phyloP scores from a whole-genome alignment of 139 green algal genomes.

The Chlorella sp. region DNA sequence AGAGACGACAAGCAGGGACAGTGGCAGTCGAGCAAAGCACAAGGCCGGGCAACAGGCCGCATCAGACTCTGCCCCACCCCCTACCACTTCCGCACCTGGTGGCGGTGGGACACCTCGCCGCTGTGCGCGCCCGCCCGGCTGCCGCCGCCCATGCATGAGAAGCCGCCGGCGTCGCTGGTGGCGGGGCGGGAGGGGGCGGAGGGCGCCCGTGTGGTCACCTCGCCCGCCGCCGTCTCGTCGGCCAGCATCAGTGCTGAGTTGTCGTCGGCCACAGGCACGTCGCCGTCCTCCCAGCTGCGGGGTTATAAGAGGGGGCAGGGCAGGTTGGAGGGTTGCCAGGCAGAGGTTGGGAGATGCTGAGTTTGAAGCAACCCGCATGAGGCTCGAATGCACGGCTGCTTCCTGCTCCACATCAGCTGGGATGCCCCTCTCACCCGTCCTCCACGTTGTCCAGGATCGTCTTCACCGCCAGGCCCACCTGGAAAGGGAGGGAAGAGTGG shows the following conservation, averaged over 20 bases:
- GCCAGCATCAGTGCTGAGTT: not conserved
- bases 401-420: not conserved
- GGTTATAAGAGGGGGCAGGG: not conserved
- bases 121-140: not conserved
- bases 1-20: no score
- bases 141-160: not conserved
- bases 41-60: no score
- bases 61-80: no score
- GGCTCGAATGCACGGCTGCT: not conserved
- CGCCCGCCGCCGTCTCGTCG: no score
- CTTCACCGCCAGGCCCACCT: slow-evolving; percentile 20
- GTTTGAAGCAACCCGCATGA: not conserved
- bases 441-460: slow-evolving; percentile 22
- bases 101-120: no score
- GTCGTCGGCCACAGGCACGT: slow-evolving; percentile 7
- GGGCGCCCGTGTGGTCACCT: not conserved
- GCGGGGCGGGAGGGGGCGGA: not conserved
- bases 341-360: not conserved
- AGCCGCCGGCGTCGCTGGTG: not conserved
- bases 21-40: no score
- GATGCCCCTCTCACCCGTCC: not conserved
- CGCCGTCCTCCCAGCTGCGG: not conserved
- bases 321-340: not conserved
- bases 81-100: no score
- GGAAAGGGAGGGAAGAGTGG: not conserved